Conservation (phyloP, 768 basidiomycete species). For the Epithele typhae region DNA sequence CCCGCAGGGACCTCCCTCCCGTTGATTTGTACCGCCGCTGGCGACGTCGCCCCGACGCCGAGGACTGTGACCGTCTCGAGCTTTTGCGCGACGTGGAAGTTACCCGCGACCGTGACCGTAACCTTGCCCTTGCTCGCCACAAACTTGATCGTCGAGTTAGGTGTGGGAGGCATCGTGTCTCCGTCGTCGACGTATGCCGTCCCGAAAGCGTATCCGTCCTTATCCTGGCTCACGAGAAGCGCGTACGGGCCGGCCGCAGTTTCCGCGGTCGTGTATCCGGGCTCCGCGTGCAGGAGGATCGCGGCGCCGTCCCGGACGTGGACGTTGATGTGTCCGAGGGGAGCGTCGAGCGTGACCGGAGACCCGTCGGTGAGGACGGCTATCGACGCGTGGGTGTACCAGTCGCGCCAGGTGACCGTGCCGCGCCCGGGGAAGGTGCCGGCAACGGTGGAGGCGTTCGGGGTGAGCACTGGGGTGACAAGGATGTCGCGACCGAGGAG, state of each 20-base stretch:
- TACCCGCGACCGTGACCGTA: slow-evolving; percentile 29
- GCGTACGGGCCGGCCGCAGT: slow-evolving; percentile 59
- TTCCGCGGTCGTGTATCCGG: slow-evolving; percentile 66
- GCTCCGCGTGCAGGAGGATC: slow-evolving; percentile 56
- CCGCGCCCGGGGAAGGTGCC: slow-evolving; percentile 66
- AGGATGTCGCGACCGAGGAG: slow-evolving; percentile 66
- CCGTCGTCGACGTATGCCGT: slow-evolving; percentile 71
- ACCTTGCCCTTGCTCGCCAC: slow-evolving; percentile 32
- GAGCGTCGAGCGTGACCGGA: slow-evolving; percentile 48
- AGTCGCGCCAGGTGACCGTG: slow-evolving; percentile 61
- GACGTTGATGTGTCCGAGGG: slow-evolving; percentile 72
- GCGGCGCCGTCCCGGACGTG: slow-evolving; percentile 69
- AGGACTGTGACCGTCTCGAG: slow-evolving; percentile 54
- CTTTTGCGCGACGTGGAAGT: slow-evolving; percentile 41
- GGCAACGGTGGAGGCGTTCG: slow-evolving; percentile 61
- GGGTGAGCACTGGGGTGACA: slow-evolving; percentile 68
- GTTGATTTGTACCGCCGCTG: slow-evolving; percentile 28
- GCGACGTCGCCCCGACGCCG: slow-evolving; percentile 36
- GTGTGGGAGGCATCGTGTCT: slow-evolving; percentile 53
- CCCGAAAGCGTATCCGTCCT: slow-evolving; percentile 49
- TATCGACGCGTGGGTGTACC: slow-evolving; percentile 62
- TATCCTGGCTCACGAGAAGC: slow-evolving; percentile 53
- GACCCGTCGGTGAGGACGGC: slow-evolving; percentile 32
- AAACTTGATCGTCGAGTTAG: slow-evolving; percentile 46
- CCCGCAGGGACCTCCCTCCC: slow-evolving; percentile 11